phyloP scores from a whole-genome alignment of 352 stramenopile genomes.

The Hyaloperonospora arabidopsidis region DNA sequence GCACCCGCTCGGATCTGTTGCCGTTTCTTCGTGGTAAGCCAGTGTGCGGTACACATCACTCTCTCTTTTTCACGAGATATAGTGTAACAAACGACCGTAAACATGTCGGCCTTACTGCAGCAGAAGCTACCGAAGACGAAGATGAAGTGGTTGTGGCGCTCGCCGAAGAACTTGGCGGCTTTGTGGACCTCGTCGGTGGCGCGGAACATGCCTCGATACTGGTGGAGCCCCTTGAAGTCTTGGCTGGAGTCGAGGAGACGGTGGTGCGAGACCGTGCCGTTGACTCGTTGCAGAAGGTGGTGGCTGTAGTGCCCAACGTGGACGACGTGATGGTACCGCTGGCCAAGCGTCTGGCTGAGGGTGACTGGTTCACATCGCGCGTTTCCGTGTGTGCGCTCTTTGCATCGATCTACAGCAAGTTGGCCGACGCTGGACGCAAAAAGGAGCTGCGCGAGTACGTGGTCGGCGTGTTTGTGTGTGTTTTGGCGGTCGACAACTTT shows the following conservation, averaged over 20 bases:
- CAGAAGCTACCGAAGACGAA: conserved; percentile 86
- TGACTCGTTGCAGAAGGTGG: conserved; percentile 67
- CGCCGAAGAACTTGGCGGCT: conserved; percentile 82
- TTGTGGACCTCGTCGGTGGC: conserved; percentile 86
- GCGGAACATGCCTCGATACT: conserved; percentile 54
- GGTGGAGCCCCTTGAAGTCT: conserved; percentile 86
- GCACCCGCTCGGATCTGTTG: conserved; percentile 75
- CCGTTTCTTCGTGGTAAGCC: conserved; percentile 77
- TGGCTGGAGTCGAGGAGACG: conserved; percentile 90
- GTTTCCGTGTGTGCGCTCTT: conserved; percentile 83
- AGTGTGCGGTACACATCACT: not conserved
- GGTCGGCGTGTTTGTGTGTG: not conserved
- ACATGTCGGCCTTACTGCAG: conserved; percentile 1
- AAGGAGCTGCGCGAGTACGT: conserved; percentile 82
- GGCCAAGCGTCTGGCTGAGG: conserved; percentile 68
- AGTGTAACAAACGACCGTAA: conserved; percentile 5
- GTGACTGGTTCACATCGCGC: conserved; percentile 86
- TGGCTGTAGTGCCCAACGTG: conserved; percentile 49
- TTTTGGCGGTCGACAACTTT: no score
- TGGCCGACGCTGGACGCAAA: conserved; percentile 49
- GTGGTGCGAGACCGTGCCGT: conserved; percentile 86
- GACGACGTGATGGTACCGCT: conserved; percentile 68
- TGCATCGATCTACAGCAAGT: conserved; percentile 59
- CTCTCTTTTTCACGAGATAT: no score
- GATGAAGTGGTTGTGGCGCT: conserved; percentile 91